Evolutionary conservation across 768 basidiomycete genomes (phyloP), one percentile per base, ranked within the genome.

Genomic region (Leccinum arenicola): DNA sequence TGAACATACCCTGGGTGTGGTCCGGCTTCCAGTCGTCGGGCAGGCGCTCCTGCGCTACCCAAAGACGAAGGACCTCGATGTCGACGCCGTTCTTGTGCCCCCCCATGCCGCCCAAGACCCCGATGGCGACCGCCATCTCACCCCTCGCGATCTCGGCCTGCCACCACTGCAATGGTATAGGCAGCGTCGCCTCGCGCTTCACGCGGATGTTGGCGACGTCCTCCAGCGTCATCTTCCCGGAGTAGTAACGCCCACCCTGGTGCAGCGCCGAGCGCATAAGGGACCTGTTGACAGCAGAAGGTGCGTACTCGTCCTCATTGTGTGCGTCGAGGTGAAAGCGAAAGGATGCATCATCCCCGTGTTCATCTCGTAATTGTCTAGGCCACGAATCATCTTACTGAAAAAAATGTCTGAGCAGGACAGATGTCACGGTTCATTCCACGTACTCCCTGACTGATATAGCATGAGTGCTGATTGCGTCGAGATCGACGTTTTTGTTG

Each of bases 41-140:
- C 17, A 88, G 64, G 11, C 81, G 74, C 66, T 85, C 85, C n/a
- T 81, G 66, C 8, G 67, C 67, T 51, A 85, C 74, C 85, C 85
- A 88, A 9, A 69, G 69, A 15, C 75, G 71, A 47, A 86, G 68
- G 71, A 78, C 78, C 35, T 80, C 76, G 2, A 79, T 70, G 0
- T 80, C 80, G 17, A 82, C 68, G 0, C 84, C 83, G 0, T 72
- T 64, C 61, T 76, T 78, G 33, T 58, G 69, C 2, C 70, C 73
- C 4, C 71, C 69, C 38, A 68, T 74, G 29, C 72, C 73, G 2
- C 73, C 71, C 23, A 70, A 54, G 15, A 88, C 77, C 1, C 83
- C 84, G 6, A 87, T 73, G 3, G 86, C 82, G 55, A 88, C 78
- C 0, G 81, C 84, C 77, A 87, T 84, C 69, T 88, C 87, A 8